Percentiles rank a stretch among this genome's conserved stretches.
These are phyloP conservation scores for Kalmusia sp. DNA, from an alignment of 2,329 filamentous ascomycete genomes.

Conservation along the genomic window DNA sequence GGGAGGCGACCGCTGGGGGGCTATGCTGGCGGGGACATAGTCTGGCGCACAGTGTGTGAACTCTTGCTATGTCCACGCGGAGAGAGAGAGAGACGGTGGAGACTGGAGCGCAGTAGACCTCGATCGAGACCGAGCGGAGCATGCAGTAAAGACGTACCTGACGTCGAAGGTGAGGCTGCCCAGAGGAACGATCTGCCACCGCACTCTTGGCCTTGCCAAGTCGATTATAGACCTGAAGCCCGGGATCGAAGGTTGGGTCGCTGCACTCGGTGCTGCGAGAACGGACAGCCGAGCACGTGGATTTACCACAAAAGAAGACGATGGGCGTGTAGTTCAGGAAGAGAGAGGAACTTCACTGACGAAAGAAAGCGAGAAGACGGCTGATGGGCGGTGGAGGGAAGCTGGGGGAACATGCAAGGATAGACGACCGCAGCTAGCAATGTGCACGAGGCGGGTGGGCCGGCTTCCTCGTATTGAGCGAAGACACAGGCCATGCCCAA, in stretches of 20 bases:
- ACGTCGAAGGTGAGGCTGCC: constrained; percentile 21
- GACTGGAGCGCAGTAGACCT: constrained; percentile 9
- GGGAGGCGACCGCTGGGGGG: constrained; percentile 14
- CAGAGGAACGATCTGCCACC: constrained; percentile 19
- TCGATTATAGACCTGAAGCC: constrained; percentile 5
- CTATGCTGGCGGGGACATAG: constrained; percentile 14
- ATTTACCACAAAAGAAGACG: background rate
- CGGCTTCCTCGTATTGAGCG: background rate
- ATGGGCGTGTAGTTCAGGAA: background rate
- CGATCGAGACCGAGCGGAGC: constrained; percentile 10
- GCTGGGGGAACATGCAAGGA: background rate
- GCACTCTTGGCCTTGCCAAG: constrained; percentile 21
- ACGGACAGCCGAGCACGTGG: background rate
- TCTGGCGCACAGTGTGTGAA: background rate
- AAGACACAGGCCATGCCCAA: background rate
- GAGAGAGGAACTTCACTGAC: background rate
- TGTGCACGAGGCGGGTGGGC: constrained; percentile 1
- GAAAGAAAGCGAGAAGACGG: background rate
- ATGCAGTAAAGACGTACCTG: constrained; percentile 31
- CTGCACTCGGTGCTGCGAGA: background rate
- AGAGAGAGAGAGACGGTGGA: constrained; percentile 17
- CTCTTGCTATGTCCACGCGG: constrained; percentile 5
- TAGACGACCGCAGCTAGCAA: background rate
- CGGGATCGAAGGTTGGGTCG: background rate
- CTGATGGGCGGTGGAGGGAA: background rate